Evolutionary conservation across 768 basidiomycete genomes (phyloP).

Genomic region (Tricholoma sp.): DNA sequence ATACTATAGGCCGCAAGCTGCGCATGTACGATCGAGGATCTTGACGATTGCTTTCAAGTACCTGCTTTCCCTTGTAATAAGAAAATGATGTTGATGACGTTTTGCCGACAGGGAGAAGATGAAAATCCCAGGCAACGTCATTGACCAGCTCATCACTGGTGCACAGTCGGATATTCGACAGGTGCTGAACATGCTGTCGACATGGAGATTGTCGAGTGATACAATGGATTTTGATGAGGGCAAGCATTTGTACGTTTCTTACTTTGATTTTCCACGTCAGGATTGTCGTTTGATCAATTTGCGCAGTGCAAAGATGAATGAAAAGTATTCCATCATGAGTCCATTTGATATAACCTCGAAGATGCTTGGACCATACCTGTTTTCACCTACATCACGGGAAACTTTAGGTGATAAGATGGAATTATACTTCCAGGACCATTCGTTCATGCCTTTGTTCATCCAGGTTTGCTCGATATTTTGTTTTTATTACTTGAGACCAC

Average conservation of each 20-base stretch:
- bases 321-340: slow-evolving; percentile 86
- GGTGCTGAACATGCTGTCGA: slow-evolving; percentile 96
- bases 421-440: slow-evolving; percentile 93
- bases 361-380: slow-evolving; percentile 87
- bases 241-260: slow-evolving; percentile 70
- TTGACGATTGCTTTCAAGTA: slow-evolving; percentile 88
- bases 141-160: slow-evolving; percentile 87
- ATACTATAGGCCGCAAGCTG: slow-evolving; percentile 63
- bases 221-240: slow-evolving; percentile 90
- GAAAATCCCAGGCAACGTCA: slow-evolving; percentile 84
- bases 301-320: slow-evolving; percentile 76
- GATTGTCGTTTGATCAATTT: background rate
- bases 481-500: background rate
- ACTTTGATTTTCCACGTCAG: background rate
- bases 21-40: slow-evolving; percentile 77
- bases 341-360: slow-evolving; percentile 92
- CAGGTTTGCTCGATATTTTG: slow-evolving; percentile 46
- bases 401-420: slow-evolving; percentile 92
- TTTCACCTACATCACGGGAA: slow-evolving; percentile 75
- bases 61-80: slow-evolving; percentile 15
- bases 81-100: background rate
- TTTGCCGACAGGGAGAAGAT: slow-evolving; percentile 69
- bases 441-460: slow-evolving; percentile 91
- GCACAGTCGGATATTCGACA: slow-evolving; percentile 96
- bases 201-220: slow-evolving; percentile 82